These are phyloP conservation scores for Tillandsia fasciculata DNA, from an alignment of 176 grass and related monocot genomes.

Conservation along the genomic window DNA sequence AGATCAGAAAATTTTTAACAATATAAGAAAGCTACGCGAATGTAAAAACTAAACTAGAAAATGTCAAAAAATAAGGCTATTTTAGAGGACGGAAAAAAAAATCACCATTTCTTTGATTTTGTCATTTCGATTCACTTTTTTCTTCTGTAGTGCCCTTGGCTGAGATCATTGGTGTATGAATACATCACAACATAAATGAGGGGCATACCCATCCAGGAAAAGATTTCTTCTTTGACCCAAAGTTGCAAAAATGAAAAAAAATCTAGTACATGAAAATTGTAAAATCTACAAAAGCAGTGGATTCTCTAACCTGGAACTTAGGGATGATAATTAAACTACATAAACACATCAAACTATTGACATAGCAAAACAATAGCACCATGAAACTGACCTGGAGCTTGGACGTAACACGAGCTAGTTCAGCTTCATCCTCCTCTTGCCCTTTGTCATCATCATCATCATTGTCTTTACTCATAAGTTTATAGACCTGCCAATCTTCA, in stretches of 20 bases:
- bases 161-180: too few species aligned
- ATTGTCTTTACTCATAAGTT: constrained; percentile 89
- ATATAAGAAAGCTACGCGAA: too few species aligned
- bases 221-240: not conserved
- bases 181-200: too few species aligned
- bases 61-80: too few species aligned
- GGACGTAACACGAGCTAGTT: constrained; percentile 52
- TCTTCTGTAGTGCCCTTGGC: too few species aligned
- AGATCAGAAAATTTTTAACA: too few species aligned
- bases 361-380: not conserved
- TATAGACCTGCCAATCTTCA: constrained; percentile 97
- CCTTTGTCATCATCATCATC: constrained; percentile 72
- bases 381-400: constrained; percentile 60
- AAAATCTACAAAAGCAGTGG: not conserved
- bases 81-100: too few species aligned
- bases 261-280: not conserved
- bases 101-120: too few species aligned
- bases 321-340: not conserved
- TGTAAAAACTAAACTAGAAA: too few species aligned
- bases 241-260: constrained; percentile 13
- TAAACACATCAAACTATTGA: not conserved
- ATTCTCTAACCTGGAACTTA: not conserved
- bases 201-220: too few species aligned
- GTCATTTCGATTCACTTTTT: too few species aligned
- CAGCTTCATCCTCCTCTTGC: constrained; percentile 73